Percentiles rank a stretch among this genome's conserved stretches.
Conservation (phyloP, 139 green algal species). For the Limnomonas spitsbergensis region DNA sequence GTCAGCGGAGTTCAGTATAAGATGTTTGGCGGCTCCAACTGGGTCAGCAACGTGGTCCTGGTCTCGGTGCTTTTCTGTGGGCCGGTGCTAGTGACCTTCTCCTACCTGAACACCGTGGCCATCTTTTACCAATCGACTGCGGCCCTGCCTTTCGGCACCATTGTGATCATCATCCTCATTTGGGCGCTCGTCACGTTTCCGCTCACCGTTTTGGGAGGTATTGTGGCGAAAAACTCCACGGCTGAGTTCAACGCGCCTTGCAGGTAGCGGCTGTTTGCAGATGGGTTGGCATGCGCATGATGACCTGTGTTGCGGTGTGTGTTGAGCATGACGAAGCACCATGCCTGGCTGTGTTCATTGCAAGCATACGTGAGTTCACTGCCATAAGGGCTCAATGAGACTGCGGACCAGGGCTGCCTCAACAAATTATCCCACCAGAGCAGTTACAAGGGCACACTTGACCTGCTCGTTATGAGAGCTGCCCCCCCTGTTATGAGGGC, state of each 20-base stretch:
- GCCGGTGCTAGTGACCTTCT: slow-evolving; percentile 73
- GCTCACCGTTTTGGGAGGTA: slow-evolving; percentile 85
- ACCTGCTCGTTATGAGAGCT: no score
- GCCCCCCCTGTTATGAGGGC: no score
- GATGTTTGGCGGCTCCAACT: slow-evolving; percentile 78
- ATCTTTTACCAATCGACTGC: slow-evolving; percentile 53
- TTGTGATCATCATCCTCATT: slow-evolving; percentile 80
- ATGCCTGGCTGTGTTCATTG: no score
- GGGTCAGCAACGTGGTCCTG: slow-evolving; percentile 76
- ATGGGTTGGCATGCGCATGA: no score
- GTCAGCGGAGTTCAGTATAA: slow-evolving; percentile 79
- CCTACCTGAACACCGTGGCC: slow-evolving; percentile 79
- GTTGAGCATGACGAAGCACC: no score
- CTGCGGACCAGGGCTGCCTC: no score
- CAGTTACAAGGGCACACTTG: no score
- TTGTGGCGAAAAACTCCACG: slow-evolving; percentile 58
- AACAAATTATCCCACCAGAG: no score
- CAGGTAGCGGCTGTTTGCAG: no score
- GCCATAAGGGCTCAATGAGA: no score
- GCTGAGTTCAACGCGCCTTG: slow-evolving; percentile 70
- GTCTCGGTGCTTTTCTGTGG: slow-evolving; percentile 72
- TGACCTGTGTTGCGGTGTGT: no score
- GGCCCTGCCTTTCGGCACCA: slow-evolving; percentile 80
- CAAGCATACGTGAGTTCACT: no score
- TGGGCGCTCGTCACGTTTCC: slow-evolving; percentile 87